Percentiles rank a stretch among this genome's conserved stretches.
Conservation (phyloP, 129 eudicot genomes). For the Arctium minus region DNA sequence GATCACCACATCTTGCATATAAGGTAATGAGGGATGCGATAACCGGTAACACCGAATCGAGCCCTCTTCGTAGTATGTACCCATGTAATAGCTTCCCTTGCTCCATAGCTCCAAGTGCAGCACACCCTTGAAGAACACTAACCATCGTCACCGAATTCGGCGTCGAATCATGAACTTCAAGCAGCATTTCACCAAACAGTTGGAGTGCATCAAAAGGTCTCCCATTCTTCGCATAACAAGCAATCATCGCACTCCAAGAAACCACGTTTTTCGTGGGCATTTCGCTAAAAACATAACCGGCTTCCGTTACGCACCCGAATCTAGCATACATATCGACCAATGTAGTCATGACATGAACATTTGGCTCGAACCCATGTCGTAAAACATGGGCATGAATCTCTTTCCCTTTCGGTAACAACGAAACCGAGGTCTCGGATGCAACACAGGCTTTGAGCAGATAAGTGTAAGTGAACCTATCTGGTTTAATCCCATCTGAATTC, state of each 20-base stretch:
- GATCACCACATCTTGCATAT: constrained; percentile 82
- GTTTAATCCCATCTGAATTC: constrained; percentile 45
- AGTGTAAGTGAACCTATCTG: constrained; percentile 91
- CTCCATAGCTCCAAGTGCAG: constrained; percentile 69
- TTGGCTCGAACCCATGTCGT: constrained; percentile 61
- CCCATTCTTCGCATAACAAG: constrained; percentile 77
- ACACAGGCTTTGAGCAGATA: constrained; percentile 91
- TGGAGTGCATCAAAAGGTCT: constrained; percentile 64
- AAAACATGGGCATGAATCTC: constrained; percentile 80
- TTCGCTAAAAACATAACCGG: constrained; percentile 43
- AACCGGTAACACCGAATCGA: constrained; percentile 81
- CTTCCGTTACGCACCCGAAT: constrained; percentile 58
- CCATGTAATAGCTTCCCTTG: constrained; percentile 81
- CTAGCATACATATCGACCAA: constrained; percentile 87
- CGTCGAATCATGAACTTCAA: constrained; percentile 36
- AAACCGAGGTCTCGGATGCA: constrained; percentile 48
- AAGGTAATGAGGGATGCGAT: constrained; percentile 66
- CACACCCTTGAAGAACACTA: constrained; percentile 95
- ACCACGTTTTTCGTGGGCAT: constrained; percentile 70
- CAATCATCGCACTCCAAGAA: constrained; percentile 97
- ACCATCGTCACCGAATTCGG: constrained; percentile 97
- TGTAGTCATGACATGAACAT: constrained; percentile 85
- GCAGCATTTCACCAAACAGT: constrained; percentile 69
- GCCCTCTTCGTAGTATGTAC: constrained; percentile 71
- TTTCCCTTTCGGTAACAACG: constrained; percentile 44